These are phyloP conservation scores for Meripilus lineatus DNA, from an alignment of 1,284 basidiomycete genomes.

Conservation along the genomic window DNA sequence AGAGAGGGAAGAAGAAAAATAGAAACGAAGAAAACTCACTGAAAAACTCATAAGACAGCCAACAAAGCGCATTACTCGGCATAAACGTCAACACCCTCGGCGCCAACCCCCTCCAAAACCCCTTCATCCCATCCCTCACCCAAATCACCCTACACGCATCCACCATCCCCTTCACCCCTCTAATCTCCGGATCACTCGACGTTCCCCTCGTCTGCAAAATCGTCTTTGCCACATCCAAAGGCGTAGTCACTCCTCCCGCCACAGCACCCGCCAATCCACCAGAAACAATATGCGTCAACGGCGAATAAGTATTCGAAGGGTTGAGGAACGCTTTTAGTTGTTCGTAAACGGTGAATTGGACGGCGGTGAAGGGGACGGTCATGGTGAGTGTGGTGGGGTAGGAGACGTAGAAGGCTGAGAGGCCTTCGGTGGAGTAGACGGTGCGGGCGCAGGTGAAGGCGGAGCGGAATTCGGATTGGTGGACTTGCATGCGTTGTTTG, in stretches of 20 bases:
- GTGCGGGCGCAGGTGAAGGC: conserved; percentile 79
- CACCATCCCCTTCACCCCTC: conserved; percentile 79
- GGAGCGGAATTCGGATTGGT: conserved; percentile 85
- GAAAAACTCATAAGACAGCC: conserved; percentile 97
- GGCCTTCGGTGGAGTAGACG: conserved; percentile 84
- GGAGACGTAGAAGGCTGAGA: conserved; percentile 94
- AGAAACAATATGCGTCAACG: conserved; percentile 84
- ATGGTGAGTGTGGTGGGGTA: conserved; percentile 98
- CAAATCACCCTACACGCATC: conserved; percentile 91
- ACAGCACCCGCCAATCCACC: conserved; percentile 93
- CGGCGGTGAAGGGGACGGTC: conserved; percentile 97
- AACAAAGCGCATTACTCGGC: conserved; percentile 97
- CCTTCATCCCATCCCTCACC: conserved; percentile 78
- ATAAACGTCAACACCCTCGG: conserved; percentile 94
- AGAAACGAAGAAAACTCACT: conserved; percentile 53
- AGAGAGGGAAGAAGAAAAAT: not conserved
- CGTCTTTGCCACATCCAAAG: conserved; percentile 98
- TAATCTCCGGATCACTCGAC: conserved; percentile 77
- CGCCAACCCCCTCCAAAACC: conserved; percentile 84
- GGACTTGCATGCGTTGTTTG: conserved; percentile 99
- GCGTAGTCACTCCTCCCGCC: conserved; percentile 94
- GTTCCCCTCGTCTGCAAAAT: conserved; percentile 92
- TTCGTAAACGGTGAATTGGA: conserved; percentile 97
- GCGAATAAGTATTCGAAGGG: conserved; percentile 84
- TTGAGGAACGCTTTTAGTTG: conserved; percentile 88